Conservation (phyloP, 139 green algal species). For the Picochlorum sp. region DNA sequence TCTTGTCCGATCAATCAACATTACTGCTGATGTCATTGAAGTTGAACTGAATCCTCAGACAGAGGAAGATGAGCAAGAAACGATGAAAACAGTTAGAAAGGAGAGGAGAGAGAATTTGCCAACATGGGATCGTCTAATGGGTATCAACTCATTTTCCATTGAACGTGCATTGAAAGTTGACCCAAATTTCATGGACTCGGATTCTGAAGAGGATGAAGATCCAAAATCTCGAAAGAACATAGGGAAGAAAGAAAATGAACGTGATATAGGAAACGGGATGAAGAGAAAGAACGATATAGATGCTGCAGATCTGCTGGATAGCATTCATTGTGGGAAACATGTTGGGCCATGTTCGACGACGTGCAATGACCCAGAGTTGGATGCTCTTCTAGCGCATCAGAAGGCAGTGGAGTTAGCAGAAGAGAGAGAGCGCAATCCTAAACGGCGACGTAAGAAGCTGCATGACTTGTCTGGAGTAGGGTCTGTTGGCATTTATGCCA, state of each 20-base stretch:
- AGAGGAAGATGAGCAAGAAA: background rate
- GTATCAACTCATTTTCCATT: slow-evolving; percentile 67
- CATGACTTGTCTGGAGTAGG: slow-evolving; percentile 60
- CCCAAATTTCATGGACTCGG: slow-evolving; percentile 55
- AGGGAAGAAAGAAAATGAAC: background rate
- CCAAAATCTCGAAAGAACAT: too few species aligned
- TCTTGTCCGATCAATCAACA: slow-evolving; percentile 60
- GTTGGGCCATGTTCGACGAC: background rate
- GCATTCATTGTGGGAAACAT: background rate
- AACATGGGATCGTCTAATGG: slow-evolving; percentile 30
- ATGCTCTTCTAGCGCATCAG: background rate
- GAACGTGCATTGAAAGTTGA: slow-evolving; percentile 58
- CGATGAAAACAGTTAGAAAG: background rate
- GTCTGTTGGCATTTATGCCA: slow-evolving; percentile 56
- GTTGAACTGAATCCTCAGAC: slow-evolving; percentile 41
- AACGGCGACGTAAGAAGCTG: slow-evolving; percentile 43
- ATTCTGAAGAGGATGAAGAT: slow-evolving; percentile 35
- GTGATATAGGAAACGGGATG: background rate
- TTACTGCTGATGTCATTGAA: slow-evolving; percentile 53
- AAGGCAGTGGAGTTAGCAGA: slow-evolving; percentile 1
- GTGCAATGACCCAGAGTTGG: slow-evolving; percentile 2
- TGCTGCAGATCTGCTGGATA: background rate
- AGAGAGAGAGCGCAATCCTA: slow-evolving; percentile 29
- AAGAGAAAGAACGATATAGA: background rate
- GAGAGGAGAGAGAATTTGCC: background rate